A percentile compares a stretch with the other conserved stretches of the same genome.
Evolutionary conservation across 2,329 filamentous ascomycete genomes (phyloP).

Genomic region (Thelonectria olida): DNA sequence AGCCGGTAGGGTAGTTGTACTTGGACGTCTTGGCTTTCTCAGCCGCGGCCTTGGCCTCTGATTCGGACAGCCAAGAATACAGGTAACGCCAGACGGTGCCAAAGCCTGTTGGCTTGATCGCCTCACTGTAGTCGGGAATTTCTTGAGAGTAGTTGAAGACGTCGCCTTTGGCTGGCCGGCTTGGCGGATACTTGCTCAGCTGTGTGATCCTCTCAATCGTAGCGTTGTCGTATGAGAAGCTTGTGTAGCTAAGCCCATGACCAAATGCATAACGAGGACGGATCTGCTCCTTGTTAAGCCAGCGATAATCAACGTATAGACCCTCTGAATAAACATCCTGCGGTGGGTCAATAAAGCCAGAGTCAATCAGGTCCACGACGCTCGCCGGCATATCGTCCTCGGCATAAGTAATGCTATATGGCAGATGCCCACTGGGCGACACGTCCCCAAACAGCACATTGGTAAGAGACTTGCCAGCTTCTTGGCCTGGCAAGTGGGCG

Average conservation of each 20-base stretch:
- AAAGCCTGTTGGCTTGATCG: conserved; percentile 68
- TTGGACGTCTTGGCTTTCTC: conserved; percentile 43
- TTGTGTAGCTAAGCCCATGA: conserved; percentile 84
- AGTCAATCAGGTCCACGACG: conserved; percentile 54
- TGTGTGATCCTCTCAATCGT: conserved; percentile 56
- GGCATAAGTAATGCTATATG: conserved; percentile 84
- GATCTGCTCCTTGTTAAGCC: conserved; percentile 82
- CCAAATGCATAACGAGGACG: conserved; percentile 87
- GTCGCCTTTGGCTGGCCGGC: conserved; percentile 48
- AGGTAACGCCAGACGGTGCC: conserved; percentile 71
- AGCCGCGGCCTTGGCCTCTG: conserved; percentile 52
- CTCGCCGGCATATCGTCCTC: conserved; percentile 75
- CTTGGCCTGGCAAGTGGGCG: conserved; percentile 87
- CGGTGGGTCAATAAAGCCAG: conserved; percentile 67
- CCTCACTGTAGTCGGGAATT: conserved; percentile 63
- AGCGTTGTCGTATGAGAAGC: conserved; percentile 68
- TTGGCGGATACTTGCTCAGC: conserved; percentile 51
- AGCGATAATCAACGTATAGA: conserved; percentile 87
- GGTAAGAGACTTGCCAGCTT: conserved; percentile 82
- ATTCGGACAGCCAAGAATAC: conserved; percentile 70
- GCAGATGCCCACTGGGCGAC: conserved; percentile 81
- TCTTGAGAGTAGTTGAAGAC: conserved; percentile 56
- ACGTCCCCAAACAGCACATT: conserved; percentile 82
- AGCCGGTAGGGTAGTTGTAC: conserved; percentile 74
- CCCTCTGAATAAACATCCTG: conserved; percentile 88